Evolutionary conservation across 148 eudicot genomes (phyloP), one percentile per base, ranked within the genome.

Genomic region (Cornus kousa): DNA sequence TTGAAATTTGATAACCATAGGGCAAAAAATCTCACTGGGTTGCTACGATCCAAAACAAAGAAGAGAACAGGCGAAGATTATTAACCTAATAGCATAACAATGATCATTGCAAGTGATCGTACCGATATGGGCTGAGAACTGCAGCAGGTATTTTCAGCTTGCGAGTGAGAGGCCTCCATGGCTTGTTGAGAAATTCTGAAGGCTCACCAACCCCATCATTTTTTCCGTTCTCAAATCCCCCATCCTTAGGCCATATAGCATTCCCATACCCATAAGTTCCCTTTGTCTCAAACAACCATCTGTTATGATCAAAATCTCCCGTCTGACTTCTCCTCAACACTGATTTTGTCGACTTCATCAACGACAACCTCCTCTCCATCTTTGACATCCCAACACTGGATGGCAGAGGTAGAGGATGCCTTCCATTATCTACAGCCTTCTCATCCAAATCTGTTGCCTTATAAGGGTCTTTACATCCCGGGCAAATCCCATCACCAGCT

Each of bases 191-290:
- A 77, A 91, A 84, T 60, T 88, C 97, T 8, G 82, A 17, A 7
- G 89, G 92, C 79, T 90, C 53, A 20, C 77, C 82, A 77, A 75
- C 88, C 43, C 80, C 83, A 80, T 82, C 89, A 76, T 62, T 85
- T 37, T 76, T 86, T 73, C 79, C 90, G 39, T 86, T 77, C 39
- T 84, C 88, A 55, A 72, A 81, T n/a, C 87, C 90, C 39, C 79
- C 95, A 19, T 95, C 97, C 73, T 91, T 88, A 0, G 99, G 93
- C 99, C 99, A 95, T 64, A 95, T 90, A 16, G 99, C 99, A 82
- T 95, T 95, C 59, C 99, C 99, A 77, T 95, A 95, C 23, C 98
- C 98, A 80, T 94, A 94, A 37, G 98, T 94, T 35, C 98, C 98
- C 73, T 89, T 95, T 2, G 97, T 95, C 89, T 95, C 99, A 79